Percentiles rank a stretch among this genome's conserved stretches.
These are phyloP conservation scores for Neonothopanus nambi DNA, from an alignment of 1,284 basidiomycete genomes.

Conservation along the genomic window DNA sequence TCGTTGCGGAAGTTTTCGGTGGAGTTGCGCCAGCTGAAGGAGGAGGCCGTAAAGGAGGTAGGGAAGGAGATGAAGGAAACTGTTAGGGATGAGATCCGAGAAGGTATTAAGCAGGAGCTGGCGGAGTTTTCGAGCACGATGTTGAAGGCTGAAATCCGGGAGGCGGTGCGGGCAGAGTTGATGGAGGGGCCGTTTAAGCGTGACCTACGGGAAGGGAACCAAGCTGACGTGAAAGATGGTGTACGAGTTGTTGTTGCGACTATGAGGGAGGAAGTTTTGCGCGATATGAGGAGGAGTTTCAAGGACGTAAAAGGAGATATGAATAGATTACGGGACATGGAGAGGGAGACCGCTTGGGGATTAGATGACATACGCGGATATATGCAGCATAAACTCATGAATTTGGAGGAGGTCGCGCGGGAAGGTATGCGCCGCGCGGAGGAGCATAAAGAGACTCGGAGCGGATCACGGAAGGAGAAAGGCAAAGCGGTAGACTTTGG, in stretches of 20 bases:
- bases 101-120: not conserved
- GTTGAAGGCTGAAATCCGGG: not conserved
- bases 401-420: not conserved
- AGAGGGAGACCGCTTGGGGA: not conserved
- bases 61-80: not conserved
- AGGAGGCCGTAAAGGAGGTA: slow-evolving; percentile 1
- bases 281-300: not conserved
- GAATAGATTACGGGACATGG: not conserved
- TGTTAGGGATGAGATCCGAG: not conserved
- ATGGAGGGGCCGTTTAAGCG: not conserved
- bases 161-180: not conserved
- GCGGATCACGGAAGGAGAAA: not conserved
- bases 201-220: not conserved
- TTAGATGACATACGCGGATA: not conserved
- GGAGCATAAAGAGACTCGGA: not conserved
- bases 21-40: slow-evolving; percentile 3
- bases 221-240: slow-evolving; percentile 3
- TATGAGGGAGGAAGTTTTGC: not conserved
- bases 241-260: slow-evolving; percentile 1
- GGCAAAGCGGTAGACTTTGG: not conserved
- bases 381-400: not conserved
- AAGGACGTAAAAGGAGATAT: not conserved
- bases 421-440: not conserved
- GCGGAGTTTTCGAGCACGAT: not conserved
- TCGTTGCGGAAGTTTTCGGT: slow-evolving; percentile 1